phyloP scores from a whole-genome alignment of 1,284 basidiomycete species.

The Tilletia horrida region DNA sequence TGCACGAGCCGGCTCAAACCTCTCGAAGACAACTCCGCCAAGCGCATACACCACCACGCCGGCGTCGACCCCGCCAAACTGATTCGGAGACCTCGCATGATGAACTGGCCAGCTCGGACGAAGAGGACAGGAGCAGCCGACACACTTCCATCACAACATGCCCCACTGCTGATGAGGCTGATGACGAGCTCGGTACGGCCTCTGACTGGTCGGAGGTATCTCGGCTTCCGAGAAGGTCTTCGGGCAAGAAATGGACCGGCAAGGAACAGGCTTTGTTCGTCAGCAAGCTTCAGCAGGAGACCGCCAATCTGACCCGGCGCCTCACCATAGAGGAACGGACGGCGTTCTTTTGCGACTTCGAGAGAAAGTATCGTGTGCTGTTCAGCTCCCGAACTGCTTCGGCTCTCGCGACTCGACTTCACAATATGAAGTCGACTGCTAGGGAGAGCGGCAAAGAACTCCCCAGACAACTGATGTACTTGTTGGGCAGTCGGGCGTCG shows the following conservation, averaged over 20 bases:
- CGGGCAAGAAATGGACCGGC: background rate
- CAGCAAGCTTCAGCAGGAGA: background rate
- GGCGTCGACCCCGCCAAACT: background rate
- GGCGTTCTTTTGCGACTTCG: background rate
- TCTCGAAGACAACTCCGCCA: too few relatives aligned
- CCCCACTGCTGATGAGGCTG: background rate
- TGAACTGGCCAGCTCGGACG: background rate
- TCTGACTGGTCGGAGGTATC: background rate
- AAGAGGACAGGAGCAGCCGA: background rate
- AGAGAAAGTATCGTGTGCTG: background rate
- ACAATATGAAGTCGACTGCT: background rate
- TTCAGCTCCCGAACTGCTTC: background rate
- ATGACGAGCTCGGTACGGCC: background rate
- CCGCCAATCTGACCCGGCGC: background rate
- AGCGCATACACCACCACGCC: too few relatives aligned
- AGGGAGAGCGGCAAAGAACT: background rate
- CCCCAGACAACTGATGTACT: background rate
- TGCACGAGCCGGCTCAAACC: background rate
- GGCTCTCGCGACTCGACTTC: background rate
- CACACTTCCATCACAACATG: background rate
- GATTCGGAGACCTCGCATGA: background rate
- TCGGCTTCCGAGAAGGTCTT: background rate
- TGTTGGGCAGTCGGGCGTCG: too few relatives aligned
- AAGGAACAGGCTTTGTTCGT: conserved; percentile 1
- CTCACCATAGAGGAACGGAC: background rate